phyloP scores from a whole-genome alignment of 768 basidiomycete genomes.

The Pisolithus orientalis region DNA sequence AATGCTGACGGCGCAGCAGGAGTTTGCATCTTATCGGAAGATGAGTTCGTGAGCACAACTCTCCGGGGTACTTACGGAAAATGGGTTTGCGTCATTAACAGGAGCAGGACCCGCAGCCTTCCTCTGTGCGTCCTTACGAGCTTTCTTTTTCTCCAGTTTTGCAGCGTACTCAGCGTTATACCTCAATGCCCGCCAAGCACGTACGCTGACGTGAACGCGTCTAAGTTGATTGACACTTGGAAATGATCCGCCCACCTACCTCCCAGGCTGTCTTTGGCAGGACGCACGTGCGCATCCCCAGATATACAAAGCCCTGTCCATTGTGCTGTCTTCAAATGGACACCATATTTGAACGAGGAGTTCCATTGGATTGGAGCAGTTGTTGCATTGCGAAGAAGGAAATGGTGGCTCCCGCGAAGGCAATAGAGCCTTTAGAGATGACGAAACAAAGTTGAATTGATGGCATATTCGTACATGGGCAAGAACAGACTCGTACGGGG shows the following conservation, averaged over 20 bases:
- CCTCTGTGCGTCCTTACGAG: slow-evolving; percentile 32
- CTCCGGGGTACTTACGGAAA: slow-evolving; percentile 44
- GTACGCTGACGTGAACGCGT: slow-evolving; percentile 42
- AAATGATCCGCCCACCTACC: slow-evolving; percentile 42
- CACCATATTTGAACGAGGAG: slow-evolving; percentile 87
- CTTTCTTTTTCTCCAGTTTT: slow-evolving; percentile 56
- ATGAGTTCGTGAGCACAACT: neutral
- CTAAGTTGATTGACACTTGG: slow-evolving; percentile 10
- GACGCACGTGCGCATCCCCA: slow-evolving; percentile 70
- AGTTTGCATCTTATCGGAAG: slow-evolving; percentile 19
- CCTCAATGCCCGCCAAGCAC: slow-evolving; percentile 75
- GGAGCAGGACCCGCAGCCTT: slow-evolving; percentile 30
- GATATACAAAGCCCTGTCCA: slow-evolving; percentile 80
- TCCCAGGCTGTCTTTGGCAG: slow-evolving; percentile 74
- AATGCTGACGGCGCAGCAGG: slow-evolving; percentile 31
- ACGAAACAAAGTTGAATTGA: slow-evolving; percentile 40
- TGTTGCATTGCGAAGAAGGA: slow-evolving; percentile 62
- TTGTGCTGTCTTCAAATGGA: slow-evolving; percentile 77
- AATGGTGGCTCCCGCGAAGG: slow-evolving; percentile 55
- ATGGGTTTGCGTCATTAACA: slow-evolving; percentile 52
- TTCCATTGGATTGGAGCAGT: slow-evolving; percentile 70
- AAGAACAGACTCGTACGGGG: slow-evolving; percentile 67
- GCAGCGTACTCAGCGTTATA: slow-evolving; percentile 70
- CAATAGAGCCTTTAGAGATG: slow-evolving; percentile 62
- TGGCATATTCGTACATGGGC: slow-evolving; percentile 40